phyloP scores from a whole-genome alignment of 768 basidiomycete genomes.

The Russula sp. region DNA sequence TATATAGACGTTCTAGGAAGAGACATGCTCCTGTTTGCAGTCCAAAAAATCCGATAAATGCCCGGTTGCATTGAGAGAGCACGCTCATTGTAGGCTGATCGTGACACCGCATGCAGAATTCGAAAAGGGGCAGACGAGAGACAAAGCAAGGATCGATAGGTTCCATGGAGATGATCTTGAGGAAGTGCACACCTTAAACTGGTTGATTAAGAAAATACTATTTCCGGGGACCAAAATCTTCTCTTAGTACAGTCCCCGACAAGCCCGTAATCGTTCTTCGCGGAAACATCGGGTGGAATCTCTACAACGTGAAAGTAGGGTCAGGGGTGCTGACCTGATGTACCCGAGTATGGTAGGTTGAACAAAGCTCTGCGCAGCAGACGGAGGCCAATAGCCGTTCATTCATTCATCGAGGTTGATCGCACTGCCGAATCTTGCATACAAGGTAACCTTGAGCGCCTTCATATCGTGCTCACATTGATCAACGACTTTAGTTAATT shows the following conservation, averaged over 20 bases:
- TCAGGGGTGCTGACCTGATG: background rate
- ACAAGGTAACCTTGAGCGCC: constrained; percentile 70
- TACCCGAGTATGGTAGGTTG: background rate
- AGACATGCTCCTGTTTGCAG: constrained; percentile 4
- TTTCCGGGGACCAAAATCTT: background rate
- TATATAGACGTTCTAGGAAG: constrained; percentile 10
- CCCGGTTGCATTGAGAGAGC: background rate
- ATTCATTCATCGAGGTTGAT: constrained; percentile 90
- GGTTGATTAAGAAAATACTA: background rate
- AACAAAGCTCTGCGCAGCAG: background rate
- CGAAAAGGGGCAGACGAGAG: constrained; percentile 1
- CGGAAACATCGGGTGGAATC: background rate
- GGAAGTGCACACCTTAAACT: background rate
- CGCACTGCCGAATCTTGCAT: constrained; percentile 89
- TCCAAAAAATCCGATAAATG: background rate
- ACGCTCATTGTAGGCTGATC: constrained; percentile 6
- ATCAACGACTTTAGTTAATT: constrained; percentile 50
- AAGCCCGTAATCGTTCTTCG: background rate
- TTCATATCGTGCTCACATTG: constrained; percentile 76
- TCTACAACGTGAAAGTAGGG: background rate
- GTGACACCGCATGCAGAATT: constrained; percentile 5
- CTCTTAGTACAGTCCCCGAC: background rate
- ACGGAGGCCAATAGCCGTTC: constrained; percentile 39
- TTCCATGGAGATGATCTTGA: constrained; percentile 10
- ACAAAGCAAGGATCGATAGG: background rate